phyloP scores from a whole-genome alignment of 371 early-diverging fungal species.

The Funneliformis caledonium region DNA sequence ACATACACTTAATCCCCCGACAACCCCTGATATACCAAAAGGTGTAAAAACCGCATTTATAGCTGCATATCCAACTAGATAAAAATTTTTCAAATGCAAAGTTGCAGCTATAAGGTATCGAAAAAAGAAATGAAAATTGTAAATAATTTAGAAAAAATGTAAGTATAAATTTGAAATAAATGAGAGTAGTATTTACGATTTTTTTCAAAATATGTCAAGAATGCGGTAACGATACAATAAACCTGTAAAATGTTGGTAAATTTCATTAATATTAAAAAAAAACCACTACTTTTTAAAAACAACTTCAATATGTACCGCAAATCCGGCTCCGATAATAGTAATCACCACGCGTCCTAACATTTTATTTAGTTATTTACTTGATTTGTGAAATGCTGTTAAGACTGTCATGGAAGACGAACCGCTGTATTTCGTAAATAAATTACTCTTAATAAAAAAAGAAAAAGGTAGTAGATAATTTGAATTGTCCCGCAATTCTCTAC shows the following conservation, averaged over 20 bases:
- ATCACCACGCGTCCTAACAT: not conserved
- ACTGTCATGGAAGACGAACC: not conserved
- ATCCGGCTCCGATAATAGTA: not conserved
- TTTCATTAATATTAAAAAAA: no score
- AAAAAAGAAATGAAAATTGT: not conserved
- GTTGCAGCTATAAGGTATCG: not conserved
- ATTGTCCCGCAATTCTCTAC: not conserved
- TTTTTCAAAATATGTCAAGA: not conserved
- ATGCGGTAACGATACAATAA: not conserved
- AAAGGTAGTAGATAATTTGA: not conserved
- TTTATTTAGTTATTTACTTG: not conserved
- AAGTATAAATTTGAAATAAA: no score
- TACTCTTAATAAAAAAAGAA: not conserved
- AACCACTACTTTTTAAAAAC: no score
- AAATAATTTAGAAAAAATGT: no score
- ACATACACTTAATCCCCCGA: slow-evolving; percentile 24
- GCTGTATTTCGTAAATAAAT: not conserved
- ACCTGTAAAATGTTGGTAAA: not conserved
- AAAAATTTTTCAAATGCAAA: not conserved
- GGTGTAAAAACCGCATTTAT: slow-evolving; percentile 29
- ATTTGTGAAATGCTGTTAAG: not conserved
- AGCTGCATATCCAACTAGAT: slow-evolving; percentile 5
- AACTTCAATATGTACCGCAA: not conserved
- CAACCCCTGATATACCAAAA: slow-evolving; percentile 31
- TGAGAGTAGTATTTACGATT: not conserved